phyloP scores from a whole-genome alignment of 805 yeast genomes.

The Monosporozyma aquatica region DNA sequence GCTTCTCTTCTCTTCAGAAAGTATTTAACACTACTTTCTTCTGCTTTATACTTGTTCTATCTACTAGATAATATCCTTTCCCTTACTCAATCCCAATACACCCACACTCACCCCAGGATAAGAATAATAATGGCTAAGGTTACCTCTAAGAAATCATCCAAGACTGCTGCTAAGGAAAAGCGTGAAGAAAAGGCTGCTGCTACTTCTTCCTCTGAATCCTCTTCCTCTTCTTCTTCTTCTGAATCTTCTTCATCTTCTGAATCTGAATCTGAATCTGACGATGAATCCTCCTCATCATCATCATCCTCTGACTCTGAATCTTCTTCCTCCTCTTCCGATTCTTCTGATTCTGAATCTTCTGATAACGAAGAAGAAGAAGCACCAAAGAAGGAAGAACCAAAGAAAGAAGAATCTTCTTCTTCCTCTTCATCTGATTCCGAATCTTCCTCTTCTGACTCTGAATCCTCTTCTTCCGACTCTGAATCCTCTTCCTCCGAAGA shows the following conservation, averaged over 20 bases:
- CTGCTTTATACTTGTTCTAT: no score
- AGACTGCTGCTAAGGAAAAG: constrained; percentile 17
- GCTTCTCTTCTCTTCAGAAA: no score
- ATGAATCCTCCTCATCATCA: background rate
- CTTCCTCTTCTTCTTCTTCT: constrained; percentile 14
- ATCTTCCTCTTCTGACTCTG: constrained; percentile 15
- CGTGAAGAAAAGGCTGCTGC: constrained; percentile 13
- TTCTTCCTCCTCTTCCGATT: constrained; percentile 12
- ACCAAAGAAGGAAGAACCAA: constrained; percentile 9
- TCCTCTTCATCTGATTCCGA: constrained; percentile 28
- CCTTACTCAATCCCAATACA: background rate
- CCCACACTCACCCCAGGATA: background rate
- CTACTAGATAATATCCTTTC: no score
- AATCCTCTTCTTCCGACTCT: constrained; percentile 30
- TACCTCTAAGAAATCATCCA: constrained; percentile 23
- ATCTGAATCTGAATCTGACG: constrained; percentile 10
- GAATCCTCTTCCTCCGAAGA: constrained; percentile 7
- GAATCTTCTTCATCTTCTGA: constrained; percentile 13
- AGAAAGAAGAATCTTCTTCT: constrained; percentile 13
- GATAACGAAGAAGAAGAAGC: constrained; percentile 10
- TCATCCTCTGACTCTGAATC: constrained; percentile 8
- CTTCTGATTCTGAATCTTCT: constrained; percentile 11
- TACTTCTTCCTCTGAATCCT: constrained; percentile 12
- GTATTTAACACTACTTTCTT: no score
- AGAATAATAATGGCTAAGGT: constrained; percentile 17